These are phyloP conservation scores for Rhizopogon vulgaris DNA, from an alignment of 768 basidiomycete genomes.

Conservation along the genomic window DNA sequence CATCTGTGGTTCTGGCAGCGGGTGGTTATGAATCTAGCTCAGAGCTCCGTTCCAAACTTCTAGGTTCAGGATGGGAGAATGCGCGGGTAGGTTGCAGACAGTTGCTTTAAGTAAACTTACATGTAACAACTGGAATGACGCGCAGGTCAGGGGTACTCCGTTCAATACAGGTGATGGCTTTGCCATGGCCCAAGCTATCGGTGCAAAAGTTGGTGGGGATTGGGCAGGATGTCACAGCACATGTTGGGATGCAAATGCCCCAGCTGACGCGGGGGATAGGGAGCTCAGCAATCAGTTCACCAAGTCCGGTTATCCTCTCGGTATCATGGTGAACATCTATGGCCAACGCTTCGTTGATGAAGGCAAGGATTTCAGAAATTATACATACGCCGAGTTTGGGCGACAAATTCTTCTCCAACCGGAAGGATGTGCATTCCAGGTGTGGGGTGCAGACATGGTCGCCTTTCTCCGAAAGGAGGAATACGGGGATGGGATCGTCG, in stretches of 20 bases:
- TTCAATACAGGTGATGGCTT: slow-evolving; percentile 69
- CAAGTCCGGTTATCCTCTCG: slow-evolving; percentile 68
- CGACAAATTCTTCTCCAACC: slow-evolving; percentile 53
- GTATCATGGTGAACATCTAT: slow-evolving; percentile 57
- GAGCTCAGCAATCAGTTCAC: slow-evolving; percentile 64
- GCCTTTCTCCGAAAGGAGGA: slow-evolving; percentile 52
- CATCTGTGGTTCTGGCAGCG: slow-evolving; percentile 53
- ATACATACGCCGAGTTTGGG: slow-evolving; percentile 68
- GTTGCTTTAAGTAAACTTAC: not conserved
- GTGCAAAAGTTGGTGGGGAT: slow-evolving; percentile 57
- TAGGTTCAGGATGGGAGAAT: slow-evolving; percentile 53
- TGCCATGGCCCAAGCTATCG: slow-evolving; percentile 40
- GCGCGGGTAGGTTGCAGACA: slow-evolving; percentile 38
- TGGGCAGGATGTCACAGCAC: slow-evolving; percentile 70
- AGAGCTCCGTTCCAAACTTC: slow-evolving; percentile 43
- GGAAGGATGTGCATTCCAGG: slow-evolving; percentile 55
- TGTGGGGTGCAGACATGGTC: slow-evolving; percentile 49
- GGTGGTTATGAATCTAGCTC: slow-evolving; percentile 62
- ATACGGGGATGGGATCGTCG: slow-evolving; percentile 56
- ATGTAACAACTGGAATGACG: not conserved
- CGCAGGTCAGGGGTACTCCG: slow-evolving; percentile 63
- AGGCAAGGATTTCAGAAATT: slow-evolving; percentile 67
- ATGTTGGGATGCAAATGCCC: slow-evolving; percentile 63
- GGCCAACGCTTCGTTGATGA: slow-evolving; percentile 67
- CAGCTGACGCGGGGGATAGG: slow-evolving; percentile 44